Evolutionary conservation across 140 eudicot species (phyloP), one percentile per base, ranked within the genome.

Genomic region (Artemisia princeps): DNA sequence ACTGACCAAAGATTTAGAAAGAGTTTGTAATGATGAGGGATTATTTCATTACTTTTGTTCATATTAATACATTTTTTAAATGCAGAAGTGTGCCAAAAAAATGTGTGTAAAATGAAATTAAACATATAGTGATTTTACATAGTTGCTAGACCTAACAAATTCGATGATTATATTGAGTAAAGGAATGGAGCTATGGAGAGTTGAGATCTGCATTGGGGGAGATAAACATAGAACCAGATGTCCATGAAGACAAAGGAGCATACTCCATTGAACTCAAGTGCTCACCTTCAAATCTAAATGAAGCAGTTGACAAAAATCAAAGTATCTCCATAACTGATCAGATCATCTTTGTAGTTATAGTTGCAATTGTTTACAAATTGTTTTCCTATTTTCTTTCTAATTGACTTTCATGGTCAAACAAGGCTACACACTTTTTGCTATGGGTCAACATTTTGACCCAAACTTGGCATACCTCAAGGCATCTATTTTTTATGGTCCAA

Each of bases 131-230:
- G 12, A n/a, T 17, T 17, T 57, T 4, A 58, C 3, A 1, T 49
- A 16, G 48, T 24, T 16, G 11, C 61, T 11, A 65, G n/a, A 22
- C 4, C 75, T 76, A 76, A 76, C 67, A 63, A 26, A 12, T 69
- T 63, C 50, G 73, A 63, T 62, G 73, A 63, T 62, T 3, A 57
- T 56, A 20, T 62, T 54, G 76, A 76, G 68, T 49, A 68, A 65
- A 62, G 95, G 87, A 87, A 78, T 82, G 92, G 89, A 82, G 95
- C 76, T 73, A 64, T 45, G 79, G 89, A 57, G 94, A 82, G 71
- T 82, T 78, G 60, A 85, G 85, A 69, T 78, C 84, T 23, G 87
- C 84, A 23, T 55, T 75, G 40, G 95, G 94, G 74, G 83, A 85
- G 72, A 67, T 85, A 56, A 69, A 78, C 68, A 80, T 87, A 57